Evolutionary conservation across 345 rosid genomes (phyloP).

Genomic region (Ceriops tagal): DNA sequence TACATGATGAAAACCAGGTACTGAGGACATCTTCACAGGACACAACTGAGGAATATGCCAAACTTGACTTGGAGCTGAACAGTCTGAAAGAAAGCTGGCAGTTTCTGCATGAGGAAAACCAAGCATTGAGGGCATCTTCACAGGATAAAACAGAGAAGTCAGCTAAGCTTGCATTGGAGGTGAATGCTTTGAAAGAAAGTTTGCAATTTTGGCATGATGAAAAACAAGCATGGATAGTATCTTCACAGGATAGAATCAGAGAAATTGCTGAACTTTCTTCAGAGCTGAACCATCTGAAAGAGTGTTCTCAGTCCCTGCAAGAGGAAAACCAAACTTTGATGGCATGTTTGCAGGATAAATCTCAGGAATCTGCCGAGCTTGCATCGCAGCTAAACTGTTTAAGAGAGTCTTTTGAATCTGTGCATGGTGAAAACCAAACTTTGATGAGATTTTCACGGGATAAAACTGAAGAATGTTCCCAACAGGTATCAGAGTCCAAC

Average conservation of each 20-base stretch:
- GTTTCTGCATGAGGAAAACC: slow-evolving; percentile 22
- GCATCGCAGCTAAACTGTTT: slow-evolving; percentile 12
- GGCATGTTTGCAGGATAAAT: slow-evolving; percentile 11
- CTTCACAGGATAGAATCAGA: slow-evolving; percentile 15
- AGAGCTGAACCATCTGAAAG: slow-evolving; percentile 13
- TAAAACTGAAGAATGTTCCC: slow-evolving; percentile 13
- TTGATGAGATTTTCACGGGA: slow-evolving; percentile 6
- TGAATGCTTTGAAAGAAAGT: slow-evolving; percentile 15
- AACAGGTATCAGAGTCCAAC: slow-evolving; percentile 8
- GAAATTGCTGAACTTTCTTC: slow-evolving; percentile 13
- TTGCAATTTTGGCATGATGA: slow-evolving; percentile 15
- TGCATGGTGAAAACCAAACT: slow-evolving; percentile 14
- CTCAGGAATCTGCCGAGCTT: slow-evolving; percentile 12
- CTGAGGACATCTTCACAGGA: slow-evolving; percentile 11
- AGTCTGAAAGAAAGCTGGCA: slow-evolving; percentile 15
- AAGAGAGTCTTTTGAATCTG: slow-evolving; percentile 11
- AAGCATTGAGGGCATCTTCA: slow-evolving; percentile 11
- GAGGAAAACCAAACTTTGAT: slow-evolving; percentile 22
- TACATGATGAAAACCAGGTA: slow-evolving; percentile 18
- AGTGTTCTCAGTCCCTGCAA: slow-evolving; percentile 13
- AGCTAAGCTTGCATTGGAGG: slow-evolving; percentile 14
- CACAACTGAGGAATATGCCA: slow-evolving; percentile 12
- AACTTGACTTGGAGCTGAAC: slow-evolving; percentile 17
- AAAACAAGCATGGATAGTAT: slow-evolving; percentile 13
- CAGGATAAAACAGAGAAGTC: slow-evolving; percentile 13